phyloP scores from a whole-genome alignment of 345 rosid species.

The Dimocarpus longan region DNA sequence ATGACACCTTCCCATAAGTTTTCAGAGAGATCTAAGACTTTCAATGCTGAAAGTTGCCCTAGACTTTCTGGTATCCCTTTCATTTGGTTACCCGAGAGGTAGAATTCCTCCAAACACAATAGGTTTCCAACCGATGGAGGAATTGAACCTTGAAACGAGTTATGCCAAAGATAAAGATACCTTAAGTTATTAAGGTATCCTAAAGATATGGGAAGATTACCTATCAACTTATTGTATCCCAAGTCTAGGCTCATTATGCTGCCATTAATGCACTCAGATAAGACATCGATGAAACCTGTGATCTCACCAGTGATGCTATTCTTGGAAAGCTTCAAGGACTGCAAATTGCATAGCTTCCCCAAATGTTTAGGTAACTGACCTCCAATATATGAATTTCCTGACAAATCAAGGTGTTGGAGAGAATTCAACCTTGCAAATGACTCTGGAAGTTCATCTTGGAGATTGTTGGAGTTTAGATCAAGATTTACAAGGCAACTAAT shows the following conservation, averaged over 20 bases:
- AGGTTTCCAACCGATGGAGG: conserved; percentile 37
- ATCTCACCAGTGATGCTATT: conserved; percentile 26
- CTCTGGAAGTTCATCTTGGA: conserved; percentile 25
- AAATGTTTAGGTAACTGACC: neutral
- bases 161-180: conserved; percentile 12
- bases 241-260: conserved; percentile 23
- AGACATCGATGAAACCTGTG: conserved; percentile 21
- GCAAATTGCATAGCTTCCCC: conserved; percentile 12
- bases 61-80: conserved; percentile 32
- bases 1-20: conserved; percentile 34
- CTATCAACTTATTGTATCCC: conserved; percentile 21
- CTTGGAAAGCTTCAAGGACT: conserved; percentile 21
- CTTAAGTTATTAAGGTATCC: conserved; percentile 27
- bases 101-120: conserved; percentile 14
- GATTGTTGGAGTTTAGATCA: conserved; percentile 8
- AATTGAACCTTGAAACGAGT: conserved; percentile 33
- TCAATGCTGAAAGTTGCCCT: conserved; percentile 28
- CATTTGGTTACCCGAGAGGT: conserved; percentile 29
- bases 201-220: conserved; percentile 35
- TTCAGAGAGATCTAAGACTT: conserved; percentile 16
- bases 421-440: neutral
- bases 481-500: conserved; percentile 17
- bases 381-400: conserved; percentile 12
- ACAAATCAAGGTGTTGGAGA: conserved; percentile 18
- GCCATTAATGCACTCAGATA: conserved; percentile 15